phyloP scores from a whole-genome alignment of 2,329 filamentous ascomycete species.

The Thielaviopsis punctulata region DNA sequence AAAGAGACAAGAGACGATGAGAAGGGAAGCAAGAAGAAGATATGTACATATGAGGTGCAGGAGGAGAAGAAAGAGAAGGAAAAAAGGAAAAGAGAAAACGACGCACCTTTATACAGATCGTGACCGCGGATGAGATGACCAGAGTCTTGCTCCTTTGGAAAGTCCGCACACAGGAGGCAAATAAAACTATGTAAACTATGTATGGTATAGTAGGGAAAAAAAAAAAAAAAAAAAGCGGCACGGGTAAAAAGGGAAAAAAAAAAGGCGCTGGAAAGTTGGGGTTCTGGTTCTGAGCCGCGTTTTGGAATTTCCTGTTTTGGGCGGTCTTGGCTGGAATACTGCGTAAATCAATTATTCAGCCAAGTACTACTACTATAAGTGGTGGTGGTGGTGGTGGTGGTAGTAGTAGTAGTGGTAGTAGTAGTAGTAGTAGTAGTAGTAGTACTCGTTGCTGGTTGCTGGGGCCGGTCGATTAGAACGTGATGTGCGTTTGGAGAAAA shows the following conservation, averaged over 20 bases:
- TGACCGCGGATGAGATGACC: no score
- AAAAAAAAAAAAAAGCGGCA: neutral
- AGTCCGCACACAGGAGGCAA: neutral
- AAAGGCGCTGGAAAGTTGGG: neutral
- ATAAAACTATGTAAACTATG: neutral
- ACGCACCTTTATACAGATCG: neutral
- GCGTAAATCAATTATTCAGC: no score
- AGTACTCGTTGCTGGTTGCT: no score
- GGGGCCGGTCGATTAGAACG: no score
- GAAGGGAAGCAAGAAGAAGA: neutral
- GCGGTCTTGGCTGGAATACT: no score
- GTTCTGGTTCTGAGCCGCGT: neutral
- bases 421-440: no score
- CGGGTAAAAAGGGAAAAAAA: neutral
- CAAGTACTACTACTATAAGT: neutral
- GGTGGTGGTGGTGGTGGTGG: no score
- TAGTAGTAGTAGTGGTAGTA: no score
- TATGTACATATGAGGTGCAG: neutral
- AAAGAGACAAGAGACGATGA: neutral
- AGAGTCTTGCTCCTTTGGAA: no score
- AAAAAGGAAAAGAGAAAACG: neutral
- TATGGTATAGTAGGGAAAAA: no score
- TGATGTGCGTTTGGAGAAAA: no score
- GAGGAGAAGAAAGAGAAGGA: neutral
- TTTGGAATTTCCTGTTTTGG: no score